phyloP scores from a whole-genome alignment of 2,329 filamentous ascomycete species.

The Samsoniella hepiali region DNA sequence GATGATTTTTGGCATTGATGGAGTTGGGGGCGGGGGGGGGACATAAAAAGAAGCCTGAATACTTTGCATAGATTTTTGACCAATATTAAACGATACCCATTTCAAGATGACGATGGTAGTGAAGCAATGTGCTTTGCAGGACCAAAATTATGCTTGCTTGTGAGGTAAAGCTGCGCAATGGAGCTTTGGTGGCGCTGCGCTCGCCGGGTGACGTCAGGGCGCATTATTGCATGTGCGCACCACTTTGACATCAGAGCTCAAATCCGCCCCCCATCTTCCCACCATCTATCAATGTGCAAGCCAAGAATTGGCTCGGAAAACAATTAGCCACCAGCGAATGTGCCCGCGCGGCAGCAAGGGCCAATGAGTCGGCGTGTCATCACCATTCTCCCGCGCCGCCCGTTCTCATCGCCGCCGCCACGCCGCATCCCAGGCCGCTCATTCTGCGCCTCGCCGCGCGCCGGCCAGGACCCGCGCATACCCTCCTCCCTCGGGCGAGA shows the following conservation, averaged over 20 bases:
- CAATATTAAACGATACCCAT: constrained; percentile 16
- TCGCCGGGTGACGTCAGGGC: constrained; percentile 4
- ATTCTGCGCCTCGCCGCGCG: constrained; percentile 14
- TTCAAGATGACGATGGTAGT: background rate
- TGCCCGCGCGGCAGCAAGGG: background rate
- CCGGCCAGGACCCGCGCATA: constrained; percentile 38
- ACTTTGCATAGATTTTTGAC: constrained; percentile 3
- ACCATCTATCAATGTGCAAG: background rate
- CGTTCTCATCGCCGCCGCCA: background rate
- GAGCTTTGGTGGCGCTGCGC: too few relatives aligned
- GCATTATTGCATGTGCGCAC: background rate
- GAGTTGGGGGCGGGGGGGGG: background rate
- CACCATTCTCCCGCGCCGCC: background rate
- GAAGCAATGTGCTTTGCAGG: background rate
- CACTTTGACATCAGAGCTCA: background rate
- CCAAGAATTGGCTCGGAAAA: background rate
- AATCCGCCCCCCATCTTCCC: background rate
- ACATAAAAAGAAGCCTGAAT: background rate
- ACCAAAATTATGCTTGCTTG: too few relatives aligned
- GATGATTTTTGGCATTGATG: background rate
- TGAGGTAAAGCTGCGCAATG: too few relatives aligned
- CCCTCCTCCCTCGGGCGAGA: constrained; percentile 37
- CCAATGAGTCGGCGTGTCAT: background rate
- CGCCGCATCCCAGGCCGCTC: background rate
- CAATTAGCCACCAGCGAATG: background rate